A percentile compares a stretch with the other conserved stretches of the same genome.
These are phyloP conservation scores for Gloeopeniophorella convolvens DNA, from an alignment of 768 basidiomycete genomes.

Conservation along the genomic window DNA sequence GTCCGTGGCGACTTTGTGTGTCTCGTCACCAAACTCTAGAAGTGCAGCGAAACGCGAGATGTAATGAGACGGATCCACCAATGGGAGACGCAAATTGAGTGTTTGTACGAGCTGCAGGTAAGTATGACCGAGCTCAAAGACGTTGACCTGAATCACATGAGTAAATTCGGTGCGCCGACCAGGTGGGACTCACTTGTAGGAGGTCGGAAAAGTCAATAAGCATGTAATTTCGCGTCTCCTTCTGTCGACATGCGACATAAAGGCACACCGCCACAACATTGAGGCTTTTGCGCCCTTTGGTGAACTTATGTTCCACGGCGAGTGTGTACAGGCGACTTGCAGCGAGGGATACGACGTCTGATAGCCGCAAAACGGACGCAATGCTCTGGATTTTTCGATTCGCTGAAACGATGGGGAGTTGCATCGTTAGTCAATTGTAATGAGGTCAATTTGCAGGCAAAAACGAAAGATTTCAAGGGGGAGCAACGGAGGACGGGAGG, in stretches of 20 bases:
- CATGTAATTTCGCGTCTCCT: slow-evolving; percentile 91
- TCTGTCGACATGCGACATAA: slow-evolving; percentile 88
- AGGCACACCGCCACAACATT: slow-evolving; percentile 96
- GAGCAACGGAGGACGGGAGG: too few relatives aligned
- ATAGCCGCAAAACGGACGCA: slow-evolving; percentile 68
- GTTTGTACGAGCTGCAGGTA: slow-evolving; percentile 92
- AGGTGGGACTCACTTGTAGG: slow-evolving; percentile 53
- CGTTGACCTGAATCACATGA: slow-evolving; percentile 65
- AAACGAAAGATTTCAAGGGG: too few relatives aligned
- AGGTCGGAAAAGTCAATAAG: slow-evolving; percentile 98
- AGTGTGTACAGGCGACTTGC: slow-evolving; percentile 89
- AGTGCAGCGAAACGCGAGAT: slow-evolving; percentile 92
- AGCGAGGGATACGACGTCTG: slow-evolving; percentile 71
- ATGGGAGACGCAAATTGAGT: slow-evolving; percentile 76
- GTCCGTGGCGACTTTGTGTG: slow-evolving; percentile 85
- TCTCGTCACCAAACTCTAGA: slow-evolving; percentile 95
- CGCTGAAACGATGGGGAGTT: too few relatives aligned
- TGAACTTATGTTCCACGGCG: slow-evolving; percentile 91
- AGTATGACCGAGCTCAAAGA: slow-evolving; percentile 93
- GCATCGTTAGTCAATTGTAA: not conserved
- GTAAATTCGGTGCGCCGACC: not conserved
- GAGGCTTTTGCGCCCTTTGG: slow-evolving; percentile 82
- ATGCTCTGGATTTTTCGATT: slow-evolving; percentile 79
- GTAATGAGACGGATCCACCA: slow-evolving; percentile 94
- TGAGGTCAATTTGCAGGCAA: not conserved